A percentile compares a stretch with the other conserved stretches of the same genome.
phyloP scores from a whole-genome alignment of 352 stramenopile species.

The Phytophthora ramorum region DNA sequence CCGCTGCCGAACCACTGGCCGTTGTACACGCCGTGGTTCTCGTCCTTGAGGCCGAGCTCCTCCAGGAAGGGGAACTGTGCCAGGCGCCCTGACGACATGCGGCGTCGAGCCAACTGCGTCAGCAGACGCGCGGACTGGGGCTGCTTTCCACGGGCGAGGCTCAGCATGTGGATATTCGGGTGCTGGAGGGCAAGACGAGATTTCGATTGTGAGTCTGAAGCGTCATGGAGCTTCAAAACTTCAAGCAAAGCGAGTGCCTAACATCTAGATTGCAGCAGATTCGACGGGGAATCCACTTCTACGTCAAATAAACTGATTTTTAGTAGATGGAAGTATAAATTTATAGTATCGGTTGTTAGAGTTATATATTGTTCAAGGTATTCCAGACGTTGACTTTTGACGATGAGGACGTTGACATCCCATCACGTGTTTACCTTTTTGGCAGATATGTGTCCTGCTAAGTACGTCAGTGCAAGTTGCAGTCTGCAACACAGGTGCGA shows the following conservation, averaged over 20 bases:
- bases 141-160: constrained; percentile 25
- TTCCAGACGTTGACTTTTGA: neutral
- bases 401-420: constrained; percentile 27
- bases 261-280: neutral
- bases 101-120: constrained; percentile 25
- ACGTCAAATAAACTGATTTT: neutral
- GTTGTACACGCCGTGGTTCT: constrained; percentile 89
- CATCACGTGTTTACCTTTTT: constrained; percentile 37
- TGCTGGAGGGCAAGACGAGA: constrained; percentile 1
- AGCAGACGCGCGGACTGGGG: constrained; percentile 19
- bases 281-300: neutral
- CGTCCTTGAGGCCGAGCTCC: constrained; percentile 81
- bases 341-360: neutral
- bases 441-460: neutral
- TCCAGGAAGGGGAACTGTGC: constrained; percentile 78
- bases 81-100: constrained; percentile 28
- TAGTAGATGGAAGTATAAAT: neutral
- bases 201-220: constrained; percentile 35
- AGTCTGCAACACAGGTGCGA: neutral
- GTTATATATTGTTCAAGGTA: neutral
- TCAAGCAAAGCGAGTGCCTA: constrained; percentile 9
- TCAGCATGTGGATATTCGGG: constrained; percentile 37
- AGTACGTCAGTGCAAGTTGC: constrained; percentile 4
- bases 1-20: constrained; percentile 90
- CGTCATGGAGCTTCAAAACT: constrained; percentile 28